Base-by-base conservation (phyloP, 805 yeast genomes). In the Suhomyces sp. region DNA sequence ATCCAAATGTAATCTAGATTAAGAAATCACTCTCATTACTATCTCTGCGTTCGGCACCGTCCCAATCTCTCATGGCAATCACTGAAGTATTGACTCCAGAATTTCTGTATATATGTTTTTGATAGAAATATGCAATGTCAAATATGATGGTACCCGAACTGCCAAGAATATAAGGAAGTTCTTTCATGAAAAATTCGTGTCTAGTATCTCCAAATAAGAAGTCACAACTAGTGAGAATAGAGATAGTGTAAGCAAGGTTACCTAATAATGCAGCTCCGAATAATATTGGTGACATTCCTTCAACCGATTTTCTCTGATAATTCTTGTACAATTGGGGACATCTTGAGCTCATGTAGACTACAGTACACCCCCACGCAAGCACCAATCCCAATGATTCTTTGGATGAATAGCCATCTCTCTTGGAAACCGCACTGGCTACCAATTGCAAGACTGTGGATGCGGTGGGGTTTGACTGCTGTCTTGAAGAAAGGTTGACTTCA, bases 281-380 rank as follows among this genome's bases (percentile, higher is more conserved):
- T 16, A 88, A 66, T 28, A 84, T 58, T 15, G 95, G 87, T 1
- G 96, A 84, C 2, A 88, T 68, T 2, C 96, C 97, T 21, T 83
- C 81, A 0, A 95, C 93, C 1, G 96, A 85, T 54, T 85, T 84
- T 25, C 96, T 69, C 34, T 65, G 48, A 54, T 77, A 81, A 60
- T 90, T 90, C 56, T 84, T 88, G 53, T 73, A 63, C 33, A 90
- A 65, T 54, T 90, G 98, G 1, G 98, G 98, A 30, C 88, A 56
- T 42, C 98, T 71, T 3, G 96, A 84, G 8, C 79, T 65, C 28
- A 88, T 72, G 53, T 91, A 90, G 35, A 86, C 77, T 4, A 60
- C 47, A 0, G 95, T 85, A 43, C 95, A 87, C 2, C 72, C 47
- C 95, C 96, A 90, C 0, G 97, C 88, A 26, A 84, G 50, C 13